These are phyloP conservation scores for Fusarium sp. DNA, from an alignment of 2,329 filamentous ascomycete species.

Conservation along the genomic window DNA sequence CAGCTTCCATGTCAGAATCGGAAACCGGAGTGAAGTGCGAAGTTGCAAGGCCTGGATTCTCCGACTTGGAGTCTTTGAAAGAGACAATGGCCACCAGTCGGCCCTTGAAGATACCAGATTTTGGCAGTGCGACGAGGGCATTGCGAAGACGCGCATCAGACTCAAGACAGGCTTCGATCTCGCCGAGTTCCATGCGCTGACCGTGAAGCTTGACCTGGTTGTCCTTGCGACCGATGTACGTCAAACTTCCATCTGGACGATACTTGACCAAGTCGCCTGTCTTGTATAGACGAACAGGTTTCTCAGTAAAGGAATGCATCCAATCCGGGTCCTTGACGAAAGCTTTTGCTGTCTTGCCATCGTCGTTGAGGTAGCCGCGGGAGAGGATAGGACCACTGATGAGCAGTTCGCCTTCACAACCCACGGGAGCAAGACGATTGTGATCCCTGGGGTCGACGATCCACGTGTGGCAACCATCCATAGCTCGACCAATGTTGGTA, in stretches of 20 bases:
- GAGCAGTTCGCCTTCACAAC: constrained; percentile 39
- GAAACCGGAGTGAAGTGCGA: not conserved
- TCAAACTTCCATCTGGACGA: constrained; percentile 55
- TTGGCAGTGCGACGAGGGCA: constrained; percentile 53
- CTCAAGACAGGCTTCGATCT: constrained; percentile 58
- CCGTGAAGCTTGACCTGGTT: constrained; percentile 54
- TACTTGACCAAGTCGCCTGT: constrained; percentile 63
- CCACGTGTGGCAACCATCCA: constrained; percentile 26
- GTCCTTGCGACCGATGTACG: constrained; percentile 65
- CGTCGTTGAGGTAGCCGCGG: constrained; percentile 27
- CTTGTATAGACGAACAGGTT: constrained; percentile 52
- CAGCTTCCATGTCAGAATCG: not conserved
- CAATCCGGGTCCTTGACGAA: constrained; percentile 19
- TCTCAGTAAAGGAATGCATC: not conserved
- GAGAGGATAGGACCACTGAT: constrained; percentile 37
- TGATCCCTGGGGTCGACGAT: constrained; percentile 40
- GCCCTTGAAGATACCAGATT: constrained; percentile 45
- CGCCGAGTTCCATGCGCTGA: constrained; percentile 64
- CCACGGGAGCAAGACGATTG: constrained; percentile 29
- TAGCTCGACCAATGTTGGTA: constrained; percentile 22
- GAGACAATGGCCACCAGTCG: constrained; percentile 32
- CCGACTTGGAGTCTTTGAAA: not conserved
- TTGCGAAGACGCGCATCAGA: constrained; percentile 69
- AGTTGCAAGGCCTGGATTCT: not conserved
- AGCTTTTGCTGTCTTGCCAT: not conserved